A percentile compares a stretch with the other conserved stretches of the same genome.
phyloP scores from a whole-genome alignment of 2,329 filamentous ascomycete genomes.

The Alternaria conjuncta region DNA sequence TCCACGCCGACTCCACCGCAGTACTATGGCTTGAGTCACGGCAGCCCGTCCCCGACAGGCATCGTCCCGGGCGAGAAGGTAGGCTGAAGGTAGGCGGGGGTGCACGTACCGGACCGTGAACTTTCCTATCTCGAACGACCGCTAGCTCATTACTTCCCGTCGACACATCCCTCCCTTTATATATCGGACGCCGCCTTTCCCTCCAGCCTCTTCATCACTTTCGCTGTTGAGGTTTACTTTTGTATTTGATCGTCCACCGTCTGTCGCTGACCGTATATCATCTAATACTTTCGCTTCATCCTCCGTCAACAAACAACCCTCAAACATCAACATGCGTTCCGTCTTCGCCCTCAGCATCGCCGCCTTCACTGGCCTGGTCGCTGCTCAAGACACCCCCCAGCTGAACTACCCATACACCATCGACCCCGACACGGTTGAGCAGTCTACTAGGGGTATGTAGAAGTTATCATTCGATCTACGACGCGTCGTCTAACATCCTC shows the following conservation, averaged over 20 bases:
- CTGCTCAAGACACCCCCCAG: constrained; percentile 53
- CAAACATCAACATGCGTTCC: constrained; percentile 51
- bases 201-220: constrained; percentile 28
- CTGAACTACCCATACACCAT: constrained; percentile 57
- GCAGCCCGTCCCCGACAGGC: constrained; percentile 5
- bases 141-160: constrained; percentile 26
- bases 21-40: constrained; percentile 1
- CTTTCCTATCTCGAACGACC: constrained; percentile 16
- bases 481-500: constrained; percentile 24
- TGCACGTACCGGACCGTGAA: constrained; percentile 18
- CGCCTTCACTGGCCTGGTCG: constrained; percentile 60
- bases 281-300: constrained; percentile 19
- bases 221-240: constrained; percentile 33
- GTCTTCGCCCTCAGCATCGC: constrained; percentile 59
- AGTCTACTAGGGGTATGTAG: constrained; percentile 60
- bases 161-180: constrained; percentile 37
- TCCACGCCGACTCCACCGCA: constrained; percentile 14
- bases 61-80: constrained; percentile 1
- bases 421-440: constrained; percentile 65
- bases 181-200: constrained; percentile 21
- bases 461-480: not conserved
- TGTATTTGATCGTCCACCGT: constrained; percentile 11
- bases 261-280: constrained; percentile 32
- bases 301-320: constrained; percentile 11
- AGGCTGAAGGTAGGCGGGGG: not conserved